Conservation (phyloP, 1,139 yeast species). For the Saccharomyces pastorianus region DNA sequence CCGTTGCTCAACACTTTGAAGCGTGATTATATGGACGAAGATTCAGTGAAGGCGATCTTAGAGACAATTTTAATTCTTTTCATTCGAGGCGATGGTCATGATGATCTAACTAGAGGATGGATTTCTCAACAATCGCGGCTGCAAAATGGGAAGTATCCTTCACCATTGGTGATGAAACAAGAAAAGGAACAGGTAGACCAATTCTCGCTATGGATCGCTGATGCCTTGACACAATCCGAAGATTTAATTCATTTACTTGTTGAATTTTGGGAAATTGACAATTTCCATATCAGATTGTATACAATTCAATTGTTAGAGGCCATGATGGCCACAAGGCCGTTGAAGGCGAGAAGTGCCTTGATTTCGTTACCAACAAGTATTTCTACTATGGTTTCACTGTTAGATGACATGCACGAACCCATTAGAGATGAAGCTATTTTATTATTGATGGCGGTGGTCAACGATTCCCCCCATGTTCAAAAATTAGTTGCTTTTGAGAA, state of each 20-base stretch:
- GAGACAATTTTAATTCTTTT: conserved; percentile 81
- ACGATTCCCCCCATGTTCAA: conserved; percentile 79
- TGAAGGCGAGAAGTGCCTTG: conserved; percentile 65
- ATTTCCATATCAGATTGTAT: conserved; percentile 72
- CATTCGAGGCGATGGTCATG: conserved; percentile 54
- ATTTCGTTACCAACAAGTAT: conserved; percentile 72
- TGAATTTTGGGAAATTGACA: conserved; percentile 48
- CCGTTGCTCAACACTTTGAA: conserved; percentile 63
- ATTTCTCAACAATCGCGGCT: conserved; percentile 66
- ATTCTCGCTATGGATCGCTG: conserved; percentile 90
- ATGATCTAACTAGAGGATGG: conserved; percentile 50
- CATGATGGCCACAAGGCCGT: conserved; percentile 67
- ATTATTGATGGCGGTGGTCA: conserved; percentile 73
- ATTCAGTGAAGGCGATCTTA: conserved; percentile 70
- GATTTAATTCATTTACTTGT: conserved; percentile 53
- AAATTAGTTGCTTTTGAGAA: conserved; percentile 92
- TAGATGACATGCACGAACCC: conserved; percentile 74
- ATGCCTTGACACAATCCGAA: conserved; percentile 71
- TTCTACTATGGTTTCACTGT: conserved; percentile 59
- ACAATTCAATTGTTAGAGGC: conserved; percentile 82
- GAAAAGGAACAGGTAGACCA: conserved; percentile 56
- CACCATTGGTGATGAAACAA: conserved; percentile 60
- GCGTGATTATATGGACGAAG: conserved; percentile 60
- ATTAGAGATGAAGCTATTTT: conserved; percentile 81
- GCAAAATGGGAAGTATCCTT: conserved; percentile 80